phyloP scores from a whole-genome alignment of 2,329 filamentous ascomycete genomes.

The Cladosporium velox region DNA sequence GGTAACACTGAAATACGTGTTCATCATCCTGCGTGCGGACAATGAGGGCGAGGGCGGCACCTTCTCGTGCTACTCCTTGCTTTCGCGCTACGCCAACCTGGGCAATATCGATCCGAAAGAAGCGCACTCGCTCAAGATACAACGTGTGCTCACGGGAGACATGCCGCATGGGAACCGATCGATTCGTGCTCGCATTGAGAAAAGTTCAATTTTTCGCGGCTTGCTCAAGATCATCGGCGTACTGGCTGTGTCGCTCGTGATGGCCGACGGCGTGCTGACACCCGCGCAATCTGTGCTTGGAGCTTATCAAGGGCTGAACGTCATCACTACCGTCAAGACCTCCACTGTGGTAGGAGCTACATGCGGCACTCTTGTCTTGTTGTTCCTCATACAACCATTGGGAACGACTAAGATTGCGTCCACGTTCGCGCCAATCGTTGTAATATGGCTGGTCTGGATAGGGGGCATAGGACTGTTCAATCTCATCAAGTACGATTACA shows the following conservation, averaged over 20 bases:
- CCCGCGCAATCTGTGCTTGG: constrained; percentile 71
- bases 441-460: constrained; percentile 68
- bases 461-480: constrained; percentile 64
- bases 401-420: constrained; percentile 63
- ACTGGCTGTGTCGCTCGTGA: constrained; percentile 67
- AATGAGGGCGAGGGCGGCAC: constrained; percentile 72
- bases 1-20: constrained; percentile 68
- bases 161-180: constrained; percentile 54
- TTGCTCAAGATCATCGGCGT: constrained; percentile 64
- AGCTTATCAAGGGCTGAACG: constrained; percentile 62
- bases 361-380: constrained; percentile 64
- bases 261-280: constrained; percentile 67
- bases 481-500: constrained; percentile 48
- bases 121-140: constrained; percentile 58
- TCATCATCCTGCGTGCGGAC: constrained; percentile 66
- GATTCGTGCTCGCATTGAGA: constrained; percentile 61
- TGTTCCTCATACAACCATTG: constrained; percentile 67
- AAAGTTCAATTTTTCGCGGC: constrained; percentile 53
- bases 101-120: constrained; percentile 60
- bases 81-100: constrained; percentile 64
- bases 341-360: constrained; percentile 63
- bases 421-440: constrained; percentile 66
- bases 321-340: constrained; percentile 59
- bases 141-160: constrained; percentile 60
- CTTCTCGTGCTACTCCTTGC: constrained; percentile 66